Base-by-base conservation (phyloP, 139 green algal genomes). In the Desmodesmus armatus region DNA sequence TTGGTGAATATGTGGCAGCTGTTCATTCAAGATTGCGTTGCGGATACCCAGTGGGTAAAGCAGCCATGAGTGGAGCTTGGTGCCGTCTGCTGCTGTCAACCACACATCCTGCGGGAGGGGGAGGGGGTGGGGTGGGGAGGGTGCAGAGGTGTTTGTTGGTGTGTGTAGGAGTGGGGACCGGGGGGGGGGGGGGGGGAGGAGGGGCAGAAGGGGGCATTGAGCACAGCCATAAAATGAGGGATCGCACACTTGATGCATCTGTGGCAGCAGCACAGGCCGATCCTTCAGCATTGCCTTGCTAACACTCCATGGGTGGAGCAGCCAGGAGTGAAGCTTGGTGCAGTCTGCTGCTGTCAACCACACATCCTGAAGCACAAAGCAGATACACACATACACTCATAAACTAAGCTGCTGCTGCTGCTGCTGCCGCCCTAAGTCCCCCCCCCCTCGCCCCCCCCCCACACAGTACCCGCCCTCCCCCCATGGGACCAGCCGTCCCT, bases 191-290 rank as follows among this genome's bases (percentile, higher is more conserved):
- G n/a, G n/a, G n/a, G n/a, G n/a, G n/a, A n/a, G n/a, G n/a, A n/a
- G n/a, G n/a, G n/a, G n/a, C n/a, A n/a, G n/a, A n/a, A n/a, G n/a
- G n/a, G n/a, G n/a, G n/a, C n/a, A n/a, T n/a, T n/a, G n/a, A n/a
- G 2, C 96, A 96, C 80, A 97, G 94, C 33, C 97, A 44, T 27
- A 95, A 88, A 31, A 98, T 3, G 91, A 89, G 94, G 98, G 98
- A 91, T 96, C 96, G n/a, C 95, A 95, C 5, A 95, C 95, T 75
- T 98, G 98, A 75, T 98, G 95, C 90, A 95, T 93, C 55, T 96
- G 95, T 74, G 97, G 98, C 0, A 98, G 53, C 2, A 98, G 72
- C 0, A 95, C 90, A 2, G 95, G 95, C 2, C 87, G 85, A 3
- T 47, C 67, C 7, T 79, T 73, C 37, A 90, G 63, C 33, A 74